Conservation (phyloP, 192 early-diverging fungal species). For the Tieghemiomyces parasiticus region DNA sequence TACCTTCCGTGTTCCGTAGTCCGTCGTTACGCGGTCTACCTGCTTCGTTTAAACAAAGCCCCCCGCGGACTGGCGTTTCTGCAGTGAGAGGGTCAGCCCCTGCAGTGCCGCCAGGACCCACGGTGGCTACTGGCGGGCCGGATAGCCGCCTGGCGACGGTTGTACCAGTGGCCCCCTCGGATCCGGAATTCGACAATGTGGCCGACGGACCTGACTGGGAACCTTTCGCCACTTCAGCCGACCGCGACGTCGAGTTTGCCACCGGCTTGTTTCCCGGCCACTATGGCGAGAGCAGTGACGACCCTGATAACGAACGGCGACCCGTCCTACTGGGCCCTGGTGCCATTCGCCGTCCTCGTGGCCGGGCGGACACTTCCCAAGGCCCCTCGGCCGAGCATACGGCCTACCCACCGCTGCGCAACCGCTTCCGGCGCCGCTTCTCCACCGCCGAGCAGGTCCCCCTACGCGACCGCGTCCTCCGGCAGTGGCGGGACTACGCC, state of each 20-base stretch:
- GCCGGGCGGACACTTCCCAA: background rate
- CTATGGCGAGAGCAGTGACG: background rate
- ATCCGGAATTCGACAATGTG: too few species aligned
- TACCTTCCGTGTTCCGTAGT: background rate
- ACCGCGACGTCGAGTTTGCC: background rate
- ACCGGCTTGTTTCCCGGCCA: background rate
- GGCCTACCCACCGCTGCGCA: background rate
- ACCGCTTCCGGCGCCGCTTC: background rate
- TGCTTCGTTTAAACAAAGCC: too few species aligned
- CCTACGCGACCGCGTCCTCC: slow-evolving; percentile 47
- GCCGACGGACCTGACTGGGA: too few species aligned
- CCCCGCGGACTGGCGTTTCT: too few species aligned
- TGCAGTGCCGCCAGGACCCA: too few species aligned
- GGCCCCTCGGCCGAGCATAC: too few species aligned
- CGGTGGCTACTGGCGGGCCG: too few species aligned
- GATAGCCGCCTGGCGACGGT: too few species aligned
- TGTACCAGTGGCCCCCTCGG: too few species aligned
- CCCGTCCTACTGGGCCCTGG: too few species aligned
- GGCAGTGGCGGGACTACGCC: slow-evolving; percentile 70
- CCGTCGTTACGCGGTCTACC: background rate
- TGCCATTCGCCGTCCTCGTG: background rate
- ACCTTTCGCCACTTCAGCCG: too few species aligned
- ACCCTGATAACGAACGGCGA: background rate
- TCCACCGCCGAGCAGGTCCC: slow-evolving; percentile 9
- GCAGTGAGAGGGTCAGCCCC: too few species aligned